A percentile compares a stretch with the other conserved stretches of the same genome.
Conservation (phyloP, 805 yeast genomes). For the Ogataea pini region DNA sequence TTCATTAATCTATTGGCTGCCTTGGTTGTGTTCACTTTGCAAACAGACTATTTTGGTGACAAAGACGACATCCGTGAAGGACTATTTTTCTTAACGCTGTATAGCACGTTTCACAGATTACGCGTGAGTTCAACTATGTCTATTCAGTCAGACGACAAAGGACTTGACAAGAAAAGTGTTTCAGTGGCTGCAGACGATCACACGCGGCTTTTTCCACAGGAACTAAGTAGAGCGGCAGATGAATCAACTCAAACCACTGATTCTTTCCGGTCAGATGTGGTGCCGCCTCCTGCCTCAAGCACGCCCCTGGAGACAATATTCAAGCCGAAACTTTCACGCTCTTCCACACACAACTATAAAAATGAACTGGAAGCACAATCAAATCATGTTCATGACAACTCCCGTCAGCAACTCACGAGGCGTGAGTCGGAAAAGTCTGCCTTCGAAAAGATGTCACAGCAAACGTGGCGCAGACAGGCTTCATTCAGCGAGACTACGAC, state of each 20-base stretch:
- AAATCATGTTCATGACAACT: constrained; percentile 10
- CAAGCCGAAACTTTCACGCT: constrained; percentile 16
- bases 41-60: too few relatives aligned
- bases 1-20: too few relatives aligned
- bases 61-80: too few relatives aligned
- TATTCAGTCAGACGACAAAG: too few relatives aligned
- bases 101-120: not conserved
- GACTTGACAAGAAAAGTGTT: not conserved
- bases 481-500: constrained; percentile 11
- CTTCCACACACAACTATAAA: constrained; percentile 24
- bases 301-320: constrained; percentile 18
- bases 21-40: not conserved
- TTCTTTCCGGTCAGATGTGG: constrained; percentile 12
- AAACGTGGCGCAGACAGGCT: constrained; percentile 22
- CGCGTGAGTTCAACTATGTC: not conserved
- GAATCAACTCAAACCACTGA: not conserved
- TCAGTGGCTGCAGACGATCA: not conserved
- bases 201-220: not conserved
- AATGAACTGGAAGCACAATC: constrained; percentile 26
- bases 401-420: constrained; percentile 14
- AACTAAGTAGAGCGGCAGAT: not conserved
- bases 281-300: constrained; percentile 25
- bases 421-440: constrained; percentile 23
- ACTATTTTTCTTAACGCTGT: not conserved
- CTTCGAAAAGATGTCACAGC: constrained; percentile 27